Evolutionary conservation across 306 rosid genomes (phyloP), one percentile per base, ranked within the genome.

Genomic region (Casuarina cunninghamiana): DNA sequence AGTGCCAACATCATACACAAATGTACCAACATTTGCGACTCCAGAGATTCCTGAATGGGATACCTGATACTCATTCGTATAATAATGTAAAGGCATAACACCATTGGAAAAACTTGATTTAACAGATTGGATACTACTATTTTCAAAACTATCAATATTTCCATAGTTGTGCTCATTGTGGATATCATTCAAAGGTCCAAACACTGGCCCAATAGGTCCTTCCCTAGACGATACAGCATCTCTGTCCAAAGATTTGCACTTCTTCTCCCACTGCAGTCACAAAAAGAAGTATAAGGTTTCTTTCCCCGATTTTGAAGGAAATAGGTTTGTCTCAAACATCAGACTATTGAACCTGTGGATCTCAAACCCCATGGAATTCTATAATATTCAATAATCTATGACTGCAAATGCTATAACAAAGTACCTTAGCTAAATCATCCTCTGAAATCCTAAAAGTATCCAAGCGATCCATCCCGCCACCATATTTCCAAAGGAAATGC

Each of bases 11-110:
- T 76, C 80, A 67, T 78, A 80, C 3, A 73, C 62, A 78, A 76
- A 78, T 53, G 63, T 53, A 74, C 87, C 87, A 74, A 46, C 77
- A 87, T 74, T 81, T 65, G 85, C 51, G 57, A 71, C 87, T 68
- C 87, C 87, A 1, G 83, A 75, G 32, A 55, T 72, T 75, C 82
- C 93, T 75, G 96, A 86, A 90, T 86, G 48, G 77, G 92, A 86
- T 84, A 89, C 87, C 97, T 93, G 97, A 91, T 85, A 71, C 99
- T 95, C 97, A 88, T 91, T 88, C 43, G 99, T 91, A 91, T 86
- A 73, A 79, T 73, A 70, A 77, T 81, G 99, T 89, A 95, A 92
- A 95, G 99, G 99, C 84, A 95, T 84, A 88, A 93, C 93, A 88
- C 73, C 81, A 87, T 86, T 88, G 78, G 97, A 88, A 81, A 88